Conservation (phyloP, 176 grass and related monocot species). For the Tillandsia fasciculata region DNA sequence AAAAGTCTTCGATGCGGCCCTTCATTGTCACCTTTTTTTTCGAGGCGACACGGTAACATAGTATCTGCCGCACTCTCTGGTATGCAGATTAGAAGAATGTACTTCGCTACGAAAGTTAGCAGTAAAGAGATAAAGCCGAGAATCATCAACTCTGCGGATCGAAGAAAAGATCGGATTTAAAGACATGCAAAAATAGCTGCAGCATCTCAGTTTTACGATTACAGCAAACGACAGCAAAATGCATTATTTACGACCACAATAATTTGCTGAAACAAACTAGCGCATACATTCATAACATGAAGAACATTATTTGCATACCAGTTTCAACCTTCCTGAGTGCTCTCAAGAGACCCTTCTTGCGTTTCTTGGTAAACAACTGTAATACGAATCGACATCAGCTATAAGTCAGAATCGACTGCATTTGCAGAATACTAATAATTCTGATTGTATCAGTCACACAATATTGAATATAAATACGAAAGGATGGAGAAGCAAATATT, state of each 20-base stretch:
- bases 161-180: neutral
- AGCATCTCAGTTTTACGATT: too few species aligned
- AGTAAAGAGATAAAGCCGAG: conserved; percentile 92
- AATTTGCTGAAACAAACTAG: neutral
- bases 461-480: neutral
- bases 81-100: conserved; percentile 66
- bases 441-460: neutral
- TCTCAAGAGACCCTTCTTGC: conserved; percentile 50
- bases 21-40: neutral
- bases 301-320: conserved; percentile 23
- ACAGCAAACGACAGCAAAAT: neutral
- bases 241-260: neutral
- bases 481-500: neutral
- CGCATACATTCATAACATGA: neutral
- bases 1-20: conserved; percentile 39
- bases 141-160: conserved; percentile 85
- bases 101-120: conserved; percentile 46
- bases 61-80: conserved; percentile 43
- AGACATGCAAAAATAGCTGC: too few species aligned
- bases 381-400: neutral
- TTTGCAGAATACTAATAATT: neutral
- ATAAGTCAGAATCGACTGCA: neutral
- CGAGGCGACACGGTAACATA: conserved; percentile 63
- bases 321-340: conserved; percentile 81
- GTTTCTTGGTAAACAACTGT: conserved; percentile 56